phyloP scores from a whole-genome alignment of 2,329 filamentous ascomycete species.

The Geoglossum cookeanum region DNA sequence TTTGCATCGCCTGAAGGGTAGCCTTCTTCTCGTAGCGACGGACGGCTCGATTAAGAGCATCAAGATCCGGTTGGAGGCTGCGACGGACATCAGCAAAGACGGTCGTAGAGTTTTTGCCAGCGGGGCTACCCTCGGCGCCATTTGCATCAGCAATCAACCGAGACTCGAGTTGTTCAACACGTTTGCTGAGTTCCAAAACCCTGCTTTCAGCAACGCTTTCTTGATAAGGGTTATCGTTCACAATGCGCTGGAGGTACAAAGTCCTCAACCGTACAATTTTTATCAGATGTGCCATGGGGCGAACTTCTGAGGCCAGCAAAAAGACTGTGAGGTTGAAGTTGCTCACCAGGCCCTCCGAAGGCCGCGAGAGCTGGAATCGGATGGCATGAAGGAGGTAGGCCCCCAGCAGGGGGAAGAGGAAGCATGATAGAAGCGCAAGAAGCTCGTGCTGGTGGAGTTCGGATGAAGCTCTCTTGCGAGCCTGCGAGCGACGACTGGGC shows the following conservation, averaged over 20 bases:
- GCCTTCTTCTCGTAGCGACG: conserved; percentile 82
- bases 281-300: conserved; percentile 63
- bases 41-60: conserved; percentile 74
- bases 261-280: conserved; percentile 64
- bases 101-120: conserved; percentile 9
- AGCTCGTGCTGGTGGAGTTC: conserved; percentile 61
- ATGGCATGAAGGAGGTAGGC: conserved; percentile 71
- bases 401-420: conserved; percentile 57
- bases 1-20: conserved; percentile 53
- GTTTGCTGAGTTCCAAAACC: conserved; percentile 38
- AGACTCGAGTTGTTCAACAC: conserved; percentile 51
- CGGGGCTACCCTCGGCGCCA: not conserved
- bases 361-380: conserved; percentile 59
- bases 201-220: conserved; percentile 21
- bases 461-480: conserved; percentile 7
- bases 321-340: conserved; percentile 90
- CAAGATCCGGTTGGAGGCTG: conserved; percentile 59
- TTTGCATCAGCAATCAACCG: conserved; percentile 20
- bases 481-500: not conserved
- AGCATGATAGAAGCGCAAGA: conserved; percentile 57
- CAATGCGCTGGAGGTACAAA: conserved; percentile 59
- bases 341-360: conserved; percentile 71
- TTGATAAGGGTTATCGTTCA: conserved; percentile 33
- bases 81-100: conserved; percentile 38
- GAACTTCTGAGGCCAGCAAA: conserved; percentile 66